Evolutionary conservation across 345 rosid genomes (phyloP), one percentile per base, ranked within the genome.

Genomic region (Erucastrum elatum): DNA sequence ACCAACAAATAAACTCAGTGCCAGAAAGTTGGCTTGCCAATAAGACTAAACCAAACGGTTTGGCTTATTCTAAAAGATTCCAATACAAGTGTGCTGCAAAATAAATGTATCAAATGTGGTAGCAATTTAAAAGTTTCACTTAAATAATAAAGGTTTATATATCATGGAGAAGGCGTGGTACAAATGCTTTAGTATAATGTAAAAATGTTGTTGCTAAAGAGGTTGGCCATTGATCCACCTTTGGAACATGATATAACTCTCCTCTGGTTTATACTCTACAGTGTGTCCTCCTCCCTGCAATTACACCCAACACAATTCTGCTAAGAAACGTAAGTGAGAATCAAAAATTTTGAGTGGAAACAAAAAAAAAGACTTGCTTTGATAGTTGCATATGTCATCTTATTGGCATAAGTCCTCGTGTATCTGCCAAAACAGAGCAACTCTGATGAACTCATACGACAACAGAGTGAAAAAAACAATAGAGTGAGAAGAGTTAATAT

Each of bases 271-370:
- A 80, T 84, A 82, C 74, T 85, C 88, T 0, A 90, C 73, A 34
- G 88, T 85, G 84, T 88, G 94, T n/a, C 91, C 96, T 46, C 89
- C 92, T 5, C 94, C 96, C 94, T 93, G 33, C 10, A 64, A 26
- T 5, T 35, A 65, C 71, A 41, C 37, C n/a, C 37, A 30, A 13
- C 27, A 49, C 56, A 49, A 17, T 1, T 55, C 26, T 64, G 31
- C 17, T 7, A 17, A 30, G 7, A 59, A 39, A 66, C 65, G 69
- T 59, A 80, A 6, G 68, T 8, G 1, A 37, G 53, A 46, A 34
- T 5, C n/a, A 33, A 53, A 75, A 80, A 10, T 26, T 34, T 37
- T 25, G 17, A 72, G 53, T 2, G 3, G 16, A 51, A 62, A 49
- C n/a, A 41, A 2, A 15, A 16, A 21, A 61, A 6, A 35, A 56